These are phyloP conservation scores for Pythium vanterpoolii DNA, from an alignment of 352 stramenopile genomes.

Conservation along the genomic window DNA sequence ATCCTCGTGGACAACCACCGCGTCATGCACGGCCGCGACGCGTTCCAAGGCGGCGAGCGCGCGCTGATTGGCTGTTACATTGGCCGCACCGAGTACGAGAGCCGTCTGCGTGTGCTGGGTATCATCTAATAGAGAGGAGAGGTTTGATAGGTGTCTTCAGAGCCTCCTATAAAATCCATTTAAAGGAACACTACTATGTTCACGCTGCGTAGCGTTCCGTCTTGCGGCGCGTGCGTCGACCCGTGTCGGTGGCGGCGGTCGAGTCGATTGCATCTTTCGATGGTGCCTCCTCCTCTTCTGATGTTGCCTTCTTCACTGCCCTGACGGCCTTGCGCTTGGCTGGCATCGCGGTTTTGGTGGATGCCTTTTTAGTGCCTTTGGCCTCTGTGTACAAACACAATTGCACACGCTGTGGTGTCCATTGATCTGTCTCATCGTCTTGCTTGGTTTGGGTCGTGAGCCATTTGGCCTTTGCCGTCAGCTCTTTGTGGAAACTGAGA, in stretches of 20 bases:
- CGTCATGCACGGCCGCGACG: slow-evolving; percentile 78
- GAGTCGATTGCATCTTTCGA: not conserved
- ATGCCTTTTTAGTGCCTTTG: not conserved
- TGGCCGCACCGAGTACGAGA: slow-evolving; percentile 82
- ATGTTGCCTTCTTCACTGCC: not conserved
- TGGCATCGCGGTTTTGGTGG: not conserved
- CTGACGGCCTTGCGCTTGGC: slow-evolving; percentile 14
- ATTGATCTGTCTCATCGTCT: slow-evolving; percentile 16
- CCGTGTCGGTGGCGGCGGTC: not conserved
- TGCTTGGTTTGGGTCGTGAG: slow-evolving; percentile 32
- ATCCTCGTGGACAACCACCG: slow-evolving; percentile 87
- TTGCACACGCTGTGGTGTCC: slow-evolving; percentile 68
- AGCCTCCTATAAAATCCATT: not conserved
- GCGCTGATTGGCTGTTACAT: slow-evolving; percentile 89
- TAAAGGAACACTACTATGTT: not conserved
- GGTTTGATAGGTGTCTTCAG: not conserved
- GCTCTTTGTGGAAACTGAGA: slow-evolving; percentile 50
- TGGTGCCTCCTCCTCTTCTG: not conserved
- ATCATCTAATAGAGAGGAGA: slow-evolving; percentile 56
- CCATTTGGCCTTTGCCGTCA: slow-evolving; percentile 54
- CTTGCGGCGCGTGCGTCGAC: slow-evolving; percentile 5
- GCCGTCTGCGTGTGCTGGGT: slow-evolving; percentile 69
- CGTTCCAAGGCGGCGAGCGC: slow-evolving; percentile 72
- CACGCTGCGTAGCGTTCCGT: slow-evolving; percentile 1
- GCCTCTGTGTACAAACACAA: slow-evolving; percentile 61